phyloP scores from a whole-genome alignment of 179 eudicot species.

The Camellia oleifera region DNA sequence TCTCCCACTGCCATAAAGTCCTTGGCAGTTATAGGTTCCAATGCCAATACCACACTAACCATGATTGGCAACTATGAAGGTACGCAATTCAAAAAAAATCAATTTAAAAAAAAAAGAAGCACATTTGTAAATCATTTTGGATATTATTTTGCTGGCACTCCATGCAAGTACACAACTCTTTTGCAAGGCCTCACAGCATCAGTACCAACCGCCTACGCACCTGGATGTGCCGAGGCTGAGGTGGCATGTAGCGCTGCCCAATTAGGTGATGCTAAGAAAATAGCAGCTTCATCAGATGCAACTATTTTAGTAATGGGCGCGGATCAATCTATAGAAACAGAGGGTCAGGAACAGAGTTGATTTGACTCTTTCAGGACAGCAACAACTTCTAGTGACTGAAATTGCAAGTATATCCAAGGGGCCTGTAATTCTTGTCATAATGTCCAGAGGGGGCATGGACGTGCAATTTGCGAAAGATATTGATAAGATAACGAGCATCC shows the following conservation, averaged over 20 bases:
- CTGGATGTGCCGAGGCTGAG: conserved; percentile 49
- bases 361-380: conserved; percentile 81
- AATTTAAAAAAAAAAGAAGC: no score
- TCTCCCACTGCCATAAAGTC: conserved; percentile 51
- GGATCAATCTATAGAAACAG: conserved; percentile 75
- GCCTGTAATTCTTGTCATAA: conserved; percentile 82
- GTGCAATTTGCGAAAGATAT: conserved; percentile 44
- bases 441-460: conserved; percentile 96
- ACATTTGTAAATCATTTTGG: neutral
- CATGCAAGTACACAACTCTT: conserved; percentile 77
- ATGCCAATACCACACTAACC: conserved; percentile 77
- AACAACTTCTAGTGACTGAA: conserved; percentile 45
- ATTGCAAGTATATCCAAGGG: conserved; percentile 76
- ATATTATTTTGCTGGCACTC: conserved; percentile 44
- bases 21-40: conserved; percentile 92
- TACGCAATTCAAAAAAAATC: conserved; percentile 5
- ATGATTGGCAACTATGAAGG: conserved; percentile 98
- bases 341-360: conserved; percentile 56
- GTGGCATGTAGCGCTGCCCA: conserved; percentile 56
- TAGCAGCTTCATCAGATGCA: conserved; percentile 78
- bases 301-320: conserved; percentile 73
- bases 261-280: conserved; percentile 51
- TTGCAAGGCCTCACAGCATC: conserved; percentile 71
- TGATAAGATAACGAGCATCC: conserved; percentile 43
- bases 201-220: conserved; percentile 46